Base-by-base conservation (phyloP, 179 eudicot genomes). In the Silene vulgaris region DNA sequence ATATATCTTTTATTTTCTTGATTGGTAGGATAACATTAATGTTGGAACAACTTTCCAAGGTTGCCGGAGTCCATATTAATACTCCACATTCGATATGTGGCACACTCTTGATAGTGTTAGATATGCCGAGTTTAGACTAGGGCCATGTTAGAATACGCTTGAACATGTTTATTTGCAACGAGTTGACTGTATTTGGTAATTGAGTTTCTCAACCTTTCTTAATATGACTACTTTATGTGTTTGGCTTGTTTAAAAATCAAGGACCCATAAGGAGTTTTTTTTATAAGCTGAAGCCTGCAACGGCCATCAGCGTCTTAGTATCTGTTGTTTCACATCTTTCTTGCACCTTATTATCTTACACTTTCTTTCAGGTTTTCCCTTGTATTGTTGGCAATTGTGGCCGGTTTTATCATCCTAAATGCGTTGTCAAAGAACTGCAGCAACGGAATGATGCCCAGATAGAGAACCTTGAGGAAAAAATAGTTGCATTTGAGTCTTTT, bases 301-400 rank as follows among this genome's bases (percentile, higher is more conserved):
- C 26, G 23, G 45, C 40, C 16, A 26, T 74, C 50, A 21, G 32
- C 23, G 56, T 71, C 19, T 35, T 21, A 9, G 14, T 65, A 71
- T 65, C 40, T 67, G 71, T 68, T 37, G 57, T 77, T 32, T 48
- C 8, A 26, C 45, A 63, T 29, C 32, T 59, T 29, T 26, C 28
- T 43, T 59, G 63, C 70, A 57, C 64, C 32, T 70, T 73, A 26
- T 66, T 73, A 68, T 77, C 69, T 77, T 12, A 63, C 32, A 20
- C 30, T 26, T 65, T 69, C 56, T 84, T 77, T 80, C 80, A 93
- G 98, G 98, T 91, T 74, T 91, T 91, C 76, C 90, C 86, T n/a
- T 93, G 97, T 80, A 82, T 87, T 77, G 83, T 89, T 77, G 93
- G 92, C 71, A 87, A 90, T 66, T 93, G 98, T 79, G 95, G 98